Evolutionary conservation across 108 stramenopile species (phyloP).

Genomic region (Cyclotella cryptica): DNA sequence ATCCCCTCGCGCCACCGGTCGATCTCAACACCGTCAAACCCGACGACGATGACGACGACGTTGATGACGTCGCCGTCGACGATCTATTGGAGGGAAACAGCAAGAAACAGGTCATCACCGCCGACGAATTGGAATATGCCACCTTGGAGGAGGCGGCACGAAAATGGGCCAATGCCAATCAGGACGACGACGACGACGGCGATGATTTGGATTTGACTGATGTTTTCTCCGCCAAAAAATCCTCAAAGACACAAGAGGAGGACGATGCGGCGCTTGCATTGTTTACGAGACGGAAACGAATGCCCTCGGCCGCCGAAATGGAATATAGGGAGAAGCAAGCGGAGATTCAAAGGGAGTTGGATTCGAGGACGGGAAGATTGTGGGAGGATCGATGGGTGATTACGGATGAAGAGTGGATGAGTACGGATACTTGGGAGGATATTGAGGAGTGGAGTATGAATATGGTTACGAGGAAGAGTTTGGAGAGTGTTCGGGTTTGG

Average conservation of each 20-base stretch:
- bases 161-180: no score
- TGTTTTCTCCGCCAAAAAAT: not conserved
- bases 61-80: no score
- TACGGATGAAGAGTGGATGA: slow-evolving; percentile 73
- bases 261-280: not conserved
- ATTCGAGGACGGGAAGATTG: slow-evolving; percentile 53
- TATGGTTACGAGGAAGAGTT: slow-evolving; percentile 64
- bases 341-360: not conserved
- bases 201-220: not conserved
- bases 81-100: no score
- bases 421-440: slow-evolving; percentile 56
- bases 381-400: slow-evolving; percentile 73
- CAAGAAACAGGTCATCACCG: no score
- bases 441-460: slow-evolving; percentile 78
- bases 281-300: not conserved
- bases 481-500: slow-evolving; percentile 71
- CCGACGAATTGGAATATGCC: no score
- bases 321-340: not conserved
- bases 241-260: not conserved
- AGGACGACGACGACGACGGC: slow-evolving; percentile 17
- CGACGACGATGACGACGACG: slow-evolving; percentile 21
- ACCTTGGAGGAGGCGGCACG: no score
- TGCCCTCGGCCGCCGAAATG: not conserved
- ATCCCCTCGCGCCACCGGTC: slow-evolving; percentile 20
- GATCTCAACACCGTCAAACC: slow-evolving; percentile 22